phyloP scores from a whole-genome alignment of 106 monocot genomes.

The Chionographis japonica region DNA sequence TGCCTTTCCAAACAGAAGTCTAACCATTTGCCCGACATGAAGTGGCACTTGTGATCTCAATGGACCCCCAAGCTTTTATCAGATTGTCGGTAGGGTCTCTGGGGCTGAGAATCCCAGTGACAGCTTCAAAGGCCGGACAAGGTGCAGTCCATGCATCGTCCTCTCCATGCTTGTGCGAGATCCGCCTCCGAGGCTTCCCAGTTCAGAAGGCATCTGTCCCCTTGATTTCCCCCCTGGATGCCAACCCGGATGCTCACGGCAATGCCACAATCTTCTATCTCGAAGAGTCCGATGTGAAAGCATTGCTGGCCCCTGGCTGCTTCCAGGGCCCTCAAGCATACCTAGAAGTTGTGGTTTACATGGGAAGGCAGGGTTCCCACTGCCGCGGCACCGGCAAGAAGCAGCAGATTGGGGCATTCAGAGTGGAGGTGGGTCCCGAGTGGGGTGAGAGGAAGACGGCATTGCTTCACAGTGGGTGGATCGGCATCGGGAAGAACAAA shows the following conservation, averaged over 20 bases:
- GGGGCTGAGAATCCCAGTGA: conserved; percentile 46
- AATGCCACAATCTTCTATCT: conserved; percentile 63
- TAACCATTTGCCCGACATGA: conserved; percentile 14
- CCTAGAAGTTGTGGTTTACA: conserved; percentile 64
- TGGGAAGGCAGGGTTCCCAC: conserved; percentile 16
- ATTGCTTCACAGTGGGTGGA: conserved; percentile 86
- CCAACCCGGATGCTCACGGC: conserved; percentile 37
- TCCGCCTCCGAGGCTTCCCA: conserved; percentile 70
- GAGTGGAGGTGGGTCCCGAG: conserved; percentile 49
- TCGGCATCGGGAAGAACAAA: conserved; percentile 44
- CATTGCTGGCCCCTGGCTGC: conserved; percentile 38
- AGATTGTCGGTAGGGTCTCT: conserved; percentile 78
- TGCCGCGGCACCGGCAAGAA: conserved; percentile 45
- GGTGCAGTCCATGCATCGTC: conserved; percentile 3
- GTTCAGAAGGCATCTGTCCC: conserved; percentile 64
- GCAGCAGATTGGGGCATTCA: conserved; percentile 57
- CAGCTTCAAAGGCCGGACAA: conserved; percentile 15
- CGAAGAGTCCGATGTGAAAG: conserved; percentile 61
- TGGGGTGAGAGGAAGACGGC: conserved; percentile 51
- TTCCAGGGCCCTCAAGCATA: conserved; percentile 35
- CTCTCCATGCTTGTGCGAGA: conserved; percentile 42
- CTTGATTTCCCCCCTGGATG: conserved; percentile 38
- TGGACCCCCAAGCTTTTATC: conserved; percentile 86
- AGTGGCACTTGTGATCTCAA: conserved; percentile 24
- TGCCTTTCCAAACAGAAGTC: too few species aligned